Evolutionary conservation across 371 early-diverging fungal species (phyloP), one percentile per base, ranked within the genome.

Genomic region (Mortierella sp.): DNA sequence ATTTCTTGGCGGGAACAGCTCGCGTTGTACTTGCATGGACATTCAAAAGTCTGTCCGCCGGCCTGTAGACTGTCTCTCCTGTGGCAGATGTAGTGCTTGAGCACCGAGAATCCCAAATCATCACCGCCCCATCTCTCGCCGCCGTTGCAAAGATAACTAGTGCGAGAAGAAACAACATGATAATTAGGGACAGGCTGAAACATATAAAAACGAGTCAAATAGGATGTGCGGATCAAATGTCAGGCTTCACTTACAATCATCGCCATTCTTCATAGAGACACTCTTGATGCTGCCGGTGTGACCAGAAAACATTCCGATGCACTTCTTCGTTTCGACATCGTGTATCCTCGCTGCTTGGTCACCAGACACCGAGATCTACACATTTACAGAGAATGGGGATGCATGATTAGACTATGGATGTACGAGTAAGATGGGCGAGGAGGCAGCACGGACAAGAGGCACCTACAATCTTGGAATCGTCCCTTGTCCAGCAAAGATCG

Each of bases 21-120:
- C 79, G 63, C n/a, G 72, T 43, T 44, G 72, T 65, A 37, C 64
- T 79, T 43, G 77, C 70, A 39, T 83, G 84, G 22, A 70, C 84
- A 41, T 83, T 83, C 47, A 70, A 39, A 1, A 83, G 64, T 40
- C 55, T 78, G 67, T 83, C 64, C 11, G 84, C 79, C 9, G 84
- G 84, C 64, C 79, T 61, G 44, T 78, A 75, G 2, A 65, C 37
- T 8, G 64, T 66, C 4, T 83, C 84, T 34, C 84, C 84, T 6
- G 65, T 53, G 3, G 84, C 19, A 8, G 84, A 63, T 53, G 71
- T 73, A 14, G 79, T 76, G 34, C 73, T 70, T 2, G 84, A 83
- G 39, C 84, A 83, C 22, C 84, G 84, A 1, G 74, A 68, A 47
- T 83, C 84, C 84, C 84, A 83, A 40, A 83, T 73, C 75, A 83